Evolutionary conservation across 2,329 filamentous ascomycete species (phyloP).

Genomic region (Fusarium sp.): DNA sequence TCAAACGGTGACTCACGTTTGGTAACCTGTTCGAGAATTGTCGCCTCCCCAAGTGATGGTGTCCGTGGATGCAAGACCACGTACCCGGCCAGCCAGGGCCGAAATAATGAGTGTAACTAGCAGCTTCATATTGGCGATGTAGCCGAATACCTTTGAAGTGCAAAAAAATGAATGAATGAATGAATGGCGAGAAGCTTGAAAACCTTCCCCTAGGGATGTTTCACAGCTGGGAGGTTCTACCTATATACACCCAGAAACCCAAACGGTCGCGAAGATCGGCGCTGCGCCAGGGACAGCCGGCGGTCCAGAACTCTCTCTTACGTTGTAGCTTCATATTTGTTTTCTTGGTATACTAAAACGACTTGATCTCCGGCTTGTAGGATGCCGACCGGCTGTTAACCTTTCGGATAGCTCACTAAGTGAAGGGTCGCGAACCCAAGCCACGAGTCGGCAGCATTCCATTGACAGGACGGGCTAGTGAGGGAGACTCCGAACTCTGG

Average conservation of each 20-base stretch:
- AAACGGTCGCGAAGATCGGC: background rate
- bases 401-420: conserved; percentile 16
- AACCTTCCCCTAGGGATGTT: background rate
- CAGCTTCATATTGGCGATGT: conserved; percentile 44
- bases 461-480: background rate
- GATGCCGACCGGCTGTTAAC: conserved; percentile 23
- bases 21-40: conserved; percentile 68
- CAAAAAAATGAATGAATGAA: conserved; percentile 24
- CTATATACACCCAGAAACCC: conserved; percentile 26
- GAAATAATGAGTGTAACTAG: conserved; percentile 51
- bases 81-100: conserved; percentile 53
- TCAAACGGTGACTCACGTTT: conserved; percentile 59
- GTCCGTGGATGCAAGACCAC: conserved; percentile 62
- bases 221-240: background rate
- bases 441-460: conserved; percentile 34
- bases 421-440: conserved; percentile 8
- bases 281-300: background rate
- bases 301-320: background rate
- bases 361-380: background rate
- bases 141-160: conserved; percentile 5
- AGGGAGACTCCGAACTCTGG: too few species aligned
- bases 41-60: conserved; percentile 74
- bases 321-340: background rate
- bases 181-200: conserved; percentile 7
- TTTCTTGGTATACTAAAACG: background rate